Conservation (phyloP, 2,329 filamentous ascomycete species). For the Paecilomyces formosus region DNA sequence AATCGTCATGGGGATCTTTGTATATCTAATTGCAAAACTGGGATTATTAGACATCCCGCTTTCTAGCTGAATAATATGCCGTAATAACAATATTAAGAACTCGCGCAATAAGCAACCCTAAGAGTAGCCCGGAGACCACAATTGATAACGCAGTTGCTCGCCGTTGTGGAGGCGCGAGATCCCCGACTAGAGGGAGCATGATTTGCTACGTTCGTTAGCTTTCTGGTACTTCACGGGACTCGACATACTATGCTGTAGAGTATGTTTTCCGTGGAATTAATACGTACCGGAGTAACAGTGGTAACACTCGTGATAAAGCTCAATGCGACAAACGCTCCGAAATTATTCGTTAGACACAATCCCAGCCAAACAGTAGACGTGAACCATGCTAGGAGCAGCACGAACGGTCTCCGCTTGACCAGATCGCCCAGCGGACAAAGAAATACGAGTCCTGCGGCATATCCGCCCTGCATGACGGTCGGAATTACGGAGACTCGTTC, state of each 20-base stretch:
- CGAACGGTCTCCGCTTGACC: slow-evolving; percentile 60
- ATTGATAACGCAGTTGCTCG: slow-evolving; percentile 65
- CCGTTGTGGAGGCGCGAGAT: slow-evolving; percentile 63
- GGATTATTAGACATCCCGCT: no score
- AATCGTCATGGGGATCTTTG: no score
- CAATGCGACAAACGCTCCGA: slow-evolving; percentile 58
- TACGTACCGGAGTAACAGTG: slow-evolving; percentile 60
- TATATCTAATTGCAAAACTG: no score
- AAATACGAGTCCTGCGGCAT: slow-evolving; percentile 65
- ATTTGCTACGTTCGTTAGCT: slow-evolving; percentile 38
- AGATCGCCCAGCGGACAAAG: slow-evolving; percentile 69
- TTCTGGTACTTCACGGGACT: no score
- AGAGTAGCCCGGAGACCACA: slow-evolving; percentile 65
- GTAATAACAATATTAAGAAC: slow-evolving; percentile 28
- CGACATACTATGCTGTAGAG: background rate
- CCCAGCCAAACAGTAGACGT: slow-evolving; percentile 63
- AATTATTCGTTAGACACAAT: slow-evolving; percentile 60
- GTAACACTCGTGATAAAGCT: slow-evolving; percentile 69
- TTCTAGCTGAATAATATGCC: no score
- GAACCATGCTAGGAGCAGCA: slow-evolving; percentile 58
- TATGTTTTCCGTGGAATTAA: background rate
- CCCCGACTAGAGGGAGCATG: slow-evolving; percentile 74
- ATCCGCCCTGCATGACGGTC: slow-evolving; percentile 72
- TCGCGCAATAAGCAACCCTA: slow-evolving; percentile 69
- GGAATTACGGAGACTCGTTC: slow-evolving; percentile 62